A percentile compares a stretch with the other conserved stretches of the same genome.
phyloP scores from a whole-genome alignment of 176 grass and related monocot species.

The Hordeum marinum region DNA sequence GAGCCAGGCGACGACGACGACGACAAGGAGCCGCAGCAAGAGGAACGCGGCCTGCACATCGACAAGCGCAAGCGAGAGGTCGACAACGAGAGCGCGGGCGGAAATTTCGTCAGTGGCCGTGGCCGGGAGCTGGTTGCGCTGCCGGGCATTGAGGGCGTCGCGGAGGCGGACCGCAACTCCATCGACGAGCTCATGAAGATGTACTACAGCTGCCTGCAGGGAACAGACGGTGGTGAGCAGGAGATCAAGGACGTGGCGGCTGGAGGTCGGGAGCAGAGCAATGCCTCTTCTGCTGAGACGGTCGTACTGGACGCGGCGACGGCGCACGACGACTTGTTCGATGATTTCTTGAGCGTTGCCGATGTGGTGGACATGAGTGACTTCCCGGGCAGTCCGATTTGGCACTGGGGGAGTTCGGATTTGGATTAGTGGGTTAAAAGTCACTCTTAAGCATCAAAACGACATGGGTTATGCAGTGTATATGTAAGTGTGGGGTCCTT shows the following conservation, averaged over 20 bases:
- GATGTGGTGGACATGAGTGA: constrained; percentile 23
- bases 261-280: not conserved
- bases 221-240: not conserved
- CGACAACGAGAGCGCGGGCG: not conserved
- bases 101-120: not conserved
- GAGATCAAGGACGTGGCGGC: not conserved
- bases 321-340: constrained; percentile 1
- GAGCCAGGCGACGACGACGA: not conserved
- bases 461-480: not conserved
- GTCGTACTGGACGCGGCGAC: not conserved
- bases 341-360: not conserved
- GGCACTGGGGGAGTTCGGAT: constrained; percentile 15
- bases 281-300: not conserved
- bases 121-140: constrained; percentile 2
- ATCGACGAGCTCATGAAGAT: constrained; percentile 48
- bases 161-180: constrained; percentile 27
- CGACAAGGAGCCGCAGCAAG: not conserved
- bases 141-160: constrained; percentile 6
- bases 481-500: not conserved
- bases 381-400: constrained; percentile 24
- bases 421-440: not conserved
- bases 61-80: constrained; percentile 31
- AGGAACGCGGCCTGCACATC: not conserved
- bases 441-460: not conserved
- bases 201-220: constrained; percentile 37